Evolutionary conservation across 2,329 filamentous ascomycete genomes (phyloP).

Genomic region (Ceratocystis huliohia): DNA sequence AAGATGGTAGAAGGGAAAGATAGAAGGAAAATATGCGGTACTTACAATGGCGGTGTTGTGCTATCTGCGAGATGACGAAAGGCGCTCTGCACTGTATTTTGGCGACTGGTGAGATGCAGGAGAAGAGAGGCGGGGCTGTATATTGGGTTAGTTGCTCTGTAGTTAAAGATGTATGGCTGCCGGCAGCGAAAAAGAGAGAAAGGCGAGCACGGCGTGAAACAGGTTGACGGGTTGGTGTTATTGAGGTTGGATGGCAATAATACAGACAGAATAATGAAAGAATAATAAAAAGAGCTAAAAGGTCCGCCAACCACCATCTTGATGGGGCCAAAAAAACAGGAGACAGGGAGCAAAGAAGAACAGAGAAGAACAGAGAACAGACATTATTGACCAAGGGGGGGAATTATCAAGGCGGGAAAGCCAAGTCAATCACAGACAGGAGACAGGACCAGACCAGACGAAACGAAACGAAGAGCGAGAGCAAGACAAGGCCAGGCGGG

Average conservation of each 20-base stretch:
- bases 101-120: not conserved
- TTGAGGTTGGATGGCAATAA: not conserved
- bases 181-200: not conserved
- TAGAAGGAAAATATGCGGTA: no score
- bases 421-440: constrained; percentile 11
- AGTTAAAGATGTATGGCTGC: not conserved
- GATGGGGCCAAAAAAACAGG: not conserved
- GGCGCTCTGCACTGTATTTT: not conserved
- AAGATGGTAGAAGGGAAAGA: no score
- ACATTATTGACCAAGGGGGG: constrained; percentile 2
- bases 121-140: not conserved
- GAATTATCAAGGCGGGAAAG: not conserved
- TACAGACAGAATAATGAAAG: not conserved
- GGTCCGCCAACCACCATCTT: not conserved
- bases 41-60: not conserved
- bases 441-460: constrained; percentile 9
- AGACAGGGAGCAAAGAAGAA: not conserved
- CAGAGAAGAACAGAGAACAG: not conserved
- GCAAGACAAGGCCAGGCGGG: not conserved
- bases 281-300: not conserved
- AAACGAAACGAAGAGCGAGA: constrained; percentile 17
- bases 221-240: not conserved
- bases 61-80: not conserved
- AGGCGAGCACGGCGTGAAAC: not conserved
- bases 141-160: not conserved